phyloP scores from a whole-genome alignment of 345 rosid genomes.

The Lepidium aucheri region DNA sequence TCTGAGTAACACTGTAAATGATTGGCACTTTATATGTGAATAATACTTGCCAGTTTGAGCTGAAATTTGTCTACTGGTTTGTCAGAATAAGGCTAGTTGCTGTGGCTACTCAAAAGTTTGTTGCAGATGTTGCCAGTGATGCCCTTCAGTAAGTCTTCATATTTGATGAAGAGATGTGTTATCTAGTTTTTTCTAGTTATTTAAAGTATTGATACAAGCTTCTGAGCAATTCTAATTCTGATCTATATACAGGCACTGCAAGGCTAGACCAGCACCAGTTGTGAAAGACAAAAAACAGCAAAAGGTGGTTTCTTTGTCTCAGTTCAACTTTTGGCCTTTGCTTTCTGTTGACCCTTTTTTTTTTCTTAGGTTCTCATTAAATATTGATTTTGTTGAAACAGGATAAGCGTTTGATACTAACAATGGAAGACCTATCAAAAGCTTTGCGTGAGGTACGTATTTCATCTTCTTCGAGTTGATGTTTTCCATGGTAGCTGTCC shows the following conservation, averaged over 20 bases:
- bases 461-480: background rate
- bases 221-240: background rate
- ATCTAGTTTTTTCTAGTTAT: background rate
- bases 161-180: background rate
- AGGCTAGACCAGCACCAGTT: conserved; percentile 76
- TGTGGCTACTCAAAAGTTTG: conserved; percentile 94
- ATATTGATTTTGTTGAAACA: conserved; percentile 23
- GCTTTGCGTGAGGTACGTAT: conserved; percentile 70
- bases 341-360: background rate
- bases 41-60: background rate
- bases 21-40: background rate
- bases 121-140: conserved; percentile 85
- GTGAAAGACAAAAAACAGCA: conserved; percentile 97
- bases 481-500: background rate
- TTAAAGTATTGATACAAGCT: background rate
- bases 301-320: conserved; percentile 42
- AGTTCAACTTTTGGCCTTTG: background rate
- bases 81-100: conserved; percentile 84
- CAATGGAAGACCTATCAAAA: conserved; percentile 91
- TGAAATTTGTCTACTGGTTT: background rate
- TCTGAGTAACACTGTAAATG: background rate
- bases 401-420: conserved; percentile 84
- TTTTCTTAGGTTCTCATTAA: background rate
- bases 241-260: conserved; percentile 60
- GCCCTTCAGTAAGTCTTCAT: conserved; percentile 64